Conservation (phyloP, 169 alveolate species). For the Cyclospora cayetanensis region DNA sequence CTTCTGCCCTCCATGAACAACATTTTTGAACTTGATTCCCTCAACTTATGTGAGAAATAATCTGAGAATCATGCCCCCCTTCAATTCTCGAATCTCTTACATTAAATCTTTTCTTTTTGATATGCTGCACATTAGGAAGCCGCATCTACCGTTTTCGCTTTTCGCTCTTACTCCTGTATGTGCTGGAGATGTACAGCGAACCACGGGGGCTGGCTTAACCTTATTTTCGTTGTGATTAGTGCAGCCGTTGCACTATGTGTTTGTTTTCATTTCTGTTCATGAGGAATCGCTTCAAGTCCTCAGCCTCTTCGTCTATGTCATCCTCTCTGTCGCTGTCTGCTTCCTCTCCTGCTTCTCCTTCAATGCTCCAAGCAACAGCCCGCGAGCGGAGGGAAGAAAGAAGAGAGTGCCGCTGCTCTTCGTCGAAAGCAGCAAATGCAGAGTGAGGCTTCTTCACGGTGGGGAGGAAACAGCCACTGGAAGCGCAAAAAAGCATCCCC, state of each 20-base stretch:
- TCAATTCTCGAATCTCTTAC: no score
- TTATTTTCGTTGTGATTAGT: no score
- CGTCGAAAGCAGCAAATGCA: constrained; percentile 29
- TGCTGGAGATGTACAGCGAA: no score
- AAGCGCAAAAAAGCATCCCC: constrained; percentile 31
- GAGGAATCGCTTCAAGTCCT: background rate
- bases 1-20: no score
- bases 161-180: no score
- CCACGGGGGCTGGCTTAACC: no score
- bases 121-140: no score
- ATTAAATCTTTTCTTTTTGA: no score
- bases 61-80: no score
- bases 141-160: no score
- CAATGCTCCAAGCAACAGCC: constrained; percentile 17
- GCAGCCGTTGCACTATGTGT: background rate
- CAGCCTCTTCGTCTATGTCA: constrained; percentile 57
- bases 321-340: constrained; percentile 56
- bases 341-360: background rate
- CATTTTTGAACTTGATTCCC: no score
- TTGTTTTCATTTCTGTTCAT: background rate
- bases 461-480: background rate
- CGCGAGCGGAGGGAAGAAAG: constrained; percentile 13
- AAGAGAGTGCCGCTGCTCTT: background rate
- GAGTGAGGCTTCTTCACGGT: constrained; percentile 25
- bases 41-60: no score